A percentile compares a stretch with the other conserved stretches of the same genome.
phyloP scores from a whole-genome alignment of 495 filamentous ascomycete genomes.

The Penicillium manginii region DNA sequence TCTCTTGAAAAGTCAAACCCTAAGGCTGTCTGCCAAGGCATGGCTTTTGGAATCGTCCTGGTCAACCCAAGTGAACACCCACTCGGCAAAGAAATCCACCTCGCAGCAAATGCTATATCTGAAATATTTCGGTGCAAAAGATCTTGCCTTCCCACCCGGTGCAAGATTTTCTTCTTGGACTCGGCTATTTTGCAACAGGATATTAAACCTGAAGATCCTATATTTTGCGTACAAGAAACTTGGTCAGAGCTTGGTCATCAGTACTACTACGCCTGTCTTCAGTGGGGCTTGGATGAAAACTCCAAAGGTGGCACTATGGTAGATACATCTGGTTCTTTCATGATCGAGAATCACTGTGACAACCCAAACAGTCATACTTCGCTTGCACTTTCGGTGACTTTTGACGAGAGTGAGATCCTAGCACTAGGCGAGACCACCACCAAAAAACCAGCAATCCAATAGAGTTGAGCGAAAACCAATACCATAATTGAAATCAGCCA shows the following conservation, averaged over 20 bases:
- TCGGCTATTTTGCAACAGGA: constrained; percentile 25
- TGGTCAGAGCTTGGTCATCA: constrained; percentile 36
- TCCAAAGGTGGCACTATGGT: neutral
- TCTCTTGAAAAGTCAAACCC: constrained; percentile 30
- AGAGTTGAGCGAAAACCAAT: neutral
- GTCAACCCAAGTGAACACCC: constrained; percentile 17
- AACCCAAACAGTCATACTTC: neutral
- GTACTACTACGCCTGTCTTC: constrained; percentile 42
- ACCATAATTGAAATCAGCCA: neutral
- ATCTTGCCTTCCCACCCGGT: constrained; percentile 11
- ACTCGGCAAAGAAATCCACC: constrained; percentile 32
- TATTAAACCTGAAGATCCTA: constrained; percentile 16
- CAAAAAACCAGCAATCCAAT: neutral
- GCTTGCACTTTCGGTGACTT: constrained; percentile 16
- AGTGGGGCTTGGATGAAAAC: constrained; percentile 22
- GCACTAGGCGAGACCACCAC: constrained; percentile 29
- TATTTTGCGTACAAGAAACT: constrained; percentile 33
- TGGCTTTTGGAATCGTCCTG: constrained; percentile 28
- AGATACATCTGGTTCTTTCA: neutral
- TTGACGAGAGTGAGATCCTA: constrained; percentile 24
- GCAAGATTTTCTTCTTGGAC: constrained; percentile 43
- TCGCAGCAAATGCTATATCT: constrained; percentile 24
- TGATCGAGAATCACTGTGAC: neutral
- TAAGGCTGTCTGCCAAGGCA: constrained; percentile 15
- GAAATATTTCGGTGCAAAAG: constrained; percentile 2